Percentiles rank a stretch among this genome's conserved stretches.
These are phyloP conservation scores for Talaromyces piceae DNA, from an alignment of 2,329 filamentous ascomycete species.

Conservation along the genomic window DNA sequence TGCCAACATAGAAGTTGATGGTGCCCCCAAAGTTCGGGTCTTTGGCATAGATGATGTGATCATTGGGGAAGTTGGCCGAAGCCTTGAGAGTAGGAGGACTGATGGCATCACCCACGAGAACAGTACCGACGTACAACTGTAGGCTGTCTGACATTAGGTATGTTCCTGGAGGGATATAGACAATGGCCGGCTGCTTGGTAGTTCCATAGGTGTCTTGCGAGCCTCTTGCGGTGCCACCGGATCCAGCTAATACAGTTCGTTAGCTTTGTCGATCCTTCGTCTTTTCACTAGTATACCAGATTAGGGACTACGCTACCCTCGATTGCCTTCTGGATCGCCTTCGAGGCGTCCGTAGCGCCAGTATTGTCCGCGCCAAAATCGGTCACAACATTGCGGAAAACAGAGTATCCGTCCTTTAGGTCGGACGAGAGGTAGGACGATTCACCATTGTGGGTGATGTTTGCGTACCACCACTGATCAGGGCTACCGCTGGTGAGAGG, in stretches of 20 bases:
- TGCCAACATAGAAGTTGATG: conserved; percentile 24
- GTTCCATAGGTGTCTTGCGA: conserved; percentile 21
- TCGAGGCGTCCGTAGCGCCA: conserved; percentile 21
- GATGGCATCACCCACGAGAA: conserved; percentile 26
- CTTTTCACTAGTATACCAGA: background rate
- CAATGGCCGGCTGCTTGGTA: conserved; percentile 22
- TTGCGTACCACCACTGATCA: conserved; percentile 19
- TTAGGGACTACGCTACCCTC: conserved; percentile 14
- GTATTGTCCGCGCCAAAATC: conserved; percentile 29
- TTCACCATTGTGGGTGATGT: conserved; percentile 22
- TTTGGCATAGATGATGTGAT: conserved; percentile 23
- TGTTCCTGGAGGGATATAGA: conserved; percentile 22
- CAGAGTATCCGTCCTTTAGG: conserved; percentile 23
- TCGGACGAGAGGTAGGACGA: conserved; percentile 20
- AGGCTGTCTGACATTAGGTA: conserved; percentile 20
- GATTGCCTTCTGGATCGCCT: conserved; percentile 24
- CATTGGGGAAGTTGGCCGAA: conserved; percentile 17
- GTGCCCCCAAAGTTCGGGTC: conserved; percentile 15
- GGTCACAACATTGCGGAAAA: conserved; percentile 31
- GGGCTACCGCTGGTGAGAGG: conserved; percentile 10
- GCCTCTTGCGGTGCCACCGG: conserved; percentile 17
- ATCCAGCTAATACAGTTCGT: conserved; percentile 14
- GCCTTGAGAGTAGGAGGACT: conserved; percentile 24
- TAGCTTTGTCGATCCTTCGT: background rate
- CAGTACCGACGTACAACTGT: conserved; percentile 22